Conservation (phyloP, 1,284 basidiomycete species). For the Polyporus tsugae region DNA sequence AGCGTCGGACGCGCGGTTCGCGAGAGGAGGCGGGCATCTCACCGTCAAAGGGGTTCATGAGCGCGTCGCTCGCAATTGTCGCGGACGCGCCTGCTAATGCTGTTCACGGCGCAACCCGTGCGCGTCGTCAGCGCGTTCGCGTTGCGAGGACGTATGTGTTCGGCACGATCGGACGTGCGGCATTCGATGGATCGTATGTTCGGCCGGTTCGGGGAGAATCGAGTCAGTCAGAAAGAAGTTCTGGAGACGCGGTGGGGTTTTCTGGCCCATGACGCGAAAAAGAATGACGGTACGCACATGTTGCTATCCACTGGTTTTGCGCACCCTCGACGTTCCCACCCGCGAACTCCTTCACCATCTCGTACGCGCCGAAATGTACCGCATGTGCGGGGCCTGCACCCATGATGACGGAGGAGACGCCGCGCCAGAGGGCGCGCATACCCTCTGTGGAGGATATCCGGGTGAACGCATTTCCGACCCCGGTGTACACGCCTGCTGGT, state of each 20-base stretch:
- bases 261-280: background rate
- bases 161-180: constrained; percentile 2
- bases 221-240: background rate
- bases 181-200: background rate
- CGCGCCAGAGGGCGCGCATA: constrained; percentile 91
- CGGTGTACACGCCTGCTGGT: constrained; percentile 87
- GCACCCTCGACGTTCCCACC: constrained; percentile 84
- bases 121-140: background rate
- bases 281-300: constrained; percentile 60
- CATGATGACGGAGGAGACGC: constrained; percentile 96
- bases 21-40: constrained; percentile 41
- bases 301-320: constrained; percentile 80
- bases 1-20: constrained; percentile 23
- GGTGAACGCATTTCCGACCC: constrained; percentile 87
- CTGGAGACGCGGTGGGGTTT: background rate
- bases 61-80: constrained; percentile 94
- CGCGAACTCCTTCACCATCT: constrained; percentile 92
- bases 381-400: constrained; percentile 99
- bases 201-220: background rate
- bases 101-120: constrained; percentile 39
- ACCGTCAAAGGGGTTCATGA: constrained; percentile 99
- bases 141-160: background rate
- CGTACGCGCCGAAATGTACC: constrained; percentile 97
- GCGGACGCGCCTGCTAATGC: constrained; percentile 95
- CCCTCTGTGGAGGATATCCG: constrained; percentile 96